Base-by-base conservation (phyloP, 2,329 filamentous ascomycete genomes). In the Fusarium sp. region DNA sequence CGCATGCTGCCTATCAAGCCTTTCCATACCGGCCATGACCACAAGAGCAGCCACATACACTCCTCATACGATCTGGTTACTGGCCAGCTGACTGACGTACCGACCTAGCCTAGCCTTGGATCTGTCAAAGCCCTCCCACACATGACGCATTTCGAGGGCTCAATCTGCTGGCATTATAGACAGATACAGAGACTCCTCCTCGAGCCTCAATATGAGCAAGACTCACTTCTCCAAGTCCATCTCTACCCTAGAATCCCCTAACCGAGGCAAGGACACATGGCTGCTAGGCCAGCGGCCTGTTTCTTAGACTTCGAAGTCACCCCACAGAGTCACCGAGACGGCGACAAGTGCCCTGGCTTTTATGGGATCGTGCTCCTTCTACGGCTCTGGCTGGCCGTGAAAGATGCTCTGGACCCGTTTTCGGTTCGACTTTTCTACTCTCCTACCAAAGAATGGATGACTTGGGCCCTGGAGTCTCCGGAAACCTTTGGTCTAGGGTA, bases 311-410 rank as follows among this genome's bases (percentile, higher is more conserved):
- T 63, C 63, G 39, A 42, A 27, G 42, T 23, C 35, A 61, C 69
- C 70, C 51, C 65, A 70, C 56, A 70, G 58, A 67, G 46, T 46
- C 52, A 57, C 58, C 68, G 51, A 68, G 69, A 54, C 57, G 52
- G 49, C 69, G 51, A 68, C 58, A 54, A 41, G 48, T 45, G 51
- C 41, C 48, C 54, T 33, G 39, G 25, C 48, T 54, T 33, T 27
- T 39, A 35, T 51, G 33, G 25, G 23, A 46, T 38, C 55, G 23
- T 25, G 55, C 52, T 66, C 37, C 54, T 61, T 44, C 61, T 45
- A 27, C 25, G 23, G 35, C 41, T 39, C 35, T 45, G 33, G 45
- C 45, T 70, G 51, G 25, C 25, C 31, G 25, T 39, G 38, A 33
- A 25, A 21, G 49, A 44, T 25, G 23, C 45, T 37, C 44, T 56